Evolutionary conservation across 345 rosid species (phyloP).

Genomic region (Ceriops decandra): DNA sequence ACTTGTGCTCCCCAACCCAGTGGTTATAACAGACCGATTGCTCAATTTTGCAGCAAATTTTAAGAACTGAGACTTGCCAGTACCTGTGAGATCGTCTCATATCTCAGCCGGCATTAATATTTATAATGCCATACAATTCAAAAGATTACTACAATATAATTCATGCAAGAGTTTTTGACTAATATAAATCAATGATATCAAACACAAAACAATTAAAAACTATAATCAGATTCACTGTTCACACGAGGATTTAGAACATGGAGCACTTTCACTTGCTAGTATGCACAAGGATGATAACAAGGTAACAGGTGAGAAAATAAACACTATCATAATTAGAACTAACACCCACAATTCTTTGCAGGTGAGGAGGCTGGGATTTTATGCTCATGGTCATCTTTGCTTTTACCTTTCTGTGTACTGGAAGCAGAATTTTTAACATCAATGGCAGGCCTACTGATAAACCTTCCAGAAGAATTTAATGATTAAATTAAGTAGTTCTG

Average conservation of each 20-base stretch:
- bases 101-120: neutral
- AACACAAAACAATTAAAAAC: no score
- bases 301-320: no score
- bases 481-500: no score
- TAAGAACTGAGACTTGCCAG: slow-evolving; percentile 95
- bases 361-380: neutral
- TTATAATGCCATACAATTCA: neutral
- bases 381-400: neutral
- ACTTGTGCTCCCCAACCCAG: slow-evolving; percentile 96
- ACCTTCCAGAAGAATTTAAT: no score
- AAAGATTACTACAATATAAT: neutral
- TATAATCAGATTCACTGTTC: no score
- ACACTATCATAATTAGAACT: no score
- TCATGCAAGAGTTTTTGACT: neutral
- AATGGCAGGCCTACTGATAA: no score
- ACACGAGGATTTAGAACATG: no score
- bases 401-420: neutral
- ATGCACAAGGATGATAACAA: no score
- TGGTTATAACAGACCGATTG: slow-evolving; percentile 87
- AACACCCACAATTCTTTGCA: neutral
- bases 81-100: slow-evolving; percentile 48
- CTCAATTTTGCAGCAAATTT: slow-evolving; percentile 95
- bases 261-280: no score
- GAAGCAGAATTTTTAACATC: neutral
- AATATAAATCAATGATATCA: no score